Evolutionary conservation across 164 flowering plant genomes (phyloP).

Genomic region (Nelumbo lutea): DNA sequence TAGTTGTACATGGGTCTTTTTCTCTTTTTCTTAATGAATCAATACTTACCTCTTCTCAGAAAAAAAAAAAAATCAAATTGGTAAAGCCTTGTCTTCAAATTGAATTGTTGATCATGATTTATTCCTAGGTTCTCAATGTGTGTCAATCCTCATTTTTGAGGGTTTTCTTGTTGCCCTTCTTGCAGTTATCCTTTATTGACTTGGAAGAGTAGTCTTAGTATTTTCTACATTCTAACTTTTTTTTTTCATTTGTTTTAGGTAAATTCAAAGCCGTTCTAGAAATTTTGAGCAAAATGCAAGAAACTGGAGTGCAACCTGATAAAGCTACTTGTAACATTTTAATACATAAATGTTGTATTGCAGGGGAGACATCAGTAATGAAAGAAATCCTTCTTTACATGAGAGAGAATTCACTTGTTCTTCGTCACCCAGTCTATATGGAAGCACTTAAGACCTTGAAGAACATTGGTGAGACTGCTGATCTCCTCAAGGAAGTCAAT

Average conservation of each 20-base stretch:
- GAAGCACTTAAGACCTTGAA: slow-evolving; percentile 48
- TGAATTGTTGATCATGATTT: no score
- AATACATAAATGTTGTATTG: slow-evolving; percentile 56
- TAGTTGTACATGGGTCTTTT: no score
- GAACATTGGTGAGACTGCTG: slow-evolving; percentile 48
- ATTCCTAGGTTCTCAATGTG: no score
- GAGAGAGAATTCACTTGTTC: slow-evolving; percentile 61
- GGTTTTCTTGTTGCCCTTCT: neutral
- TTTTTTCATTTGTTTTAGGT: slow-evolving; percentile 32
- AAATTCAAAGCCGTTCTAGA: slow-evolving; percentile 61
- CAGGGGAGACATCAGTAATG: slow-evolving; percentile 45
- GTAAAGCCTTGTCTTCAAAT: no score
- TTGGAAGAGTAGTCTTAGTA: neutral
- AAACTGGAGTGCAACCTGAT: slow-evolving; percentile 72
- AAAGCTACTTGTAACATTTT: slow-evolving; percentile 87
- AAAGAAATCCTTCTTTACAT: slow-evolving; percentile 55
- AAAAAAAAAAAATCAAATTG: no score
- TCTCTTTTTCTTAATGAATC: no score
- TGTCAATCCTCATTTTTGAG: no score
- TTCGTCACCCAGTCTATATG: slow-evolving; percentile 62
- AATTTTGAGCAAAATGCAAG: slow-evolving; percentile 82
- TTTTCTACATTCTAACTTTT: neutral
- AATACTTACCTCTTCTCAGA: no score
- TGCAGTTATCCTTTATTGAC: neutral
- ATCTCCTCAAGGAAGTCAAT: slow-evolving; percentile 65